phyloP scores from a whole-genome alignment of 257 asterid species.

The Przewalskia tangutica region DNA sequence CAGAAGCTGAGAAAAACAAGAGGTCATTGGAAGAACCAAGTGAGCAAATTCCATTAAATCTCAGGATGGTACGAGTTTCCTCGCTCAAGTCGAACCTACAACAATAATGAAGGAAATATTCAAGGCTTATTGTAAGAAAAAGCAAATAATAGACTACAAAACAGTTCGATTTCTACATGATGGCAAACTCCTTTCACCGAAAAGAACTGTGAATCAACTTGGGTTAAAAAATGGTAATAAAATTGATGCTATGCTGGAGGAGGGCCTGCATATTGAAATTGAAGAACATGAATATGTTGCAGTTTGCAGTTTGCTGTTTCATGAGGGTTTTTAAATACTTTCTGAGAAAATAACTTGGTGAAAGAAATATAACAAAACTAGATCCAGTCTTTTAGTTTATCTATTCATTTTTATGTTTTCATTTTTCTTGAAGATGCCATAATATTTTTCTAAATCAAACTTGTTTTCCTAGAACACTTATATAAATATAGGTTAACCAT shows the following conservation, averaged over 20 bases:
- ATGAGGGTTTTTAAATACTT: not conserved
- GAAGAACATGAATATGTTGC: not conserved
- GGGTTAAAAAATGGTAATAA: not conserved
- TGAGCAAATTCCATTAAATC: too few species aligned
- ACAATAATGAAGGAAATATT: not conserved
- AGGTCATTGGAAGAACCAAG: too few species aligned
- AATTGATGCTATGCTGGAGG: not conserved
- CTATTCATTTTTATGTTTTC: not conserved
- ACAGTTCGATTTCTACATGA: not conserved
- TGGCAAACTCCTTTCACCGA: not conserved
- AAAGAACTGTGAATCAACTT: not conserved
- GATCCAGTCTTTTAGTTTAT: not conserved
- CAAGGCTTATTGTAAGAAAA: not conserved
- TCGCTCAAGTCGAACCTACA: fast-evolving
- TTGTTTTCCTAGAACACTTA: too few species aligned
- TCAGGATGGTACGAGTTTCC: not conserved
- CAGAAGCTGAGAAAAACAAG: too few species aligned
- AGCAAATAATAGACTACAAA: not conserved
- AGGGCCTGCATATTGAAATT: not conserved
- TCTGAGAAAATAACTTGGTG: not conserved
- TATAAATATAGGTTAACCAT: too few species aligned
- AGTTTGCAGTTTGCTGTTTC: not conserved
- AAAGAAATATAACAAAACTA: not conserved
- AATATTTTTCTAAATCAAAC: not conserved
- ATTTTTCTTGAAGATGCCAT: not conserved